Evolutionary conservation across 2,329 filamentous ascomycete genomes (phyloP), one percentile per base, ranked within the genome.

Genomic region (Alternaria longipes): DNA sequence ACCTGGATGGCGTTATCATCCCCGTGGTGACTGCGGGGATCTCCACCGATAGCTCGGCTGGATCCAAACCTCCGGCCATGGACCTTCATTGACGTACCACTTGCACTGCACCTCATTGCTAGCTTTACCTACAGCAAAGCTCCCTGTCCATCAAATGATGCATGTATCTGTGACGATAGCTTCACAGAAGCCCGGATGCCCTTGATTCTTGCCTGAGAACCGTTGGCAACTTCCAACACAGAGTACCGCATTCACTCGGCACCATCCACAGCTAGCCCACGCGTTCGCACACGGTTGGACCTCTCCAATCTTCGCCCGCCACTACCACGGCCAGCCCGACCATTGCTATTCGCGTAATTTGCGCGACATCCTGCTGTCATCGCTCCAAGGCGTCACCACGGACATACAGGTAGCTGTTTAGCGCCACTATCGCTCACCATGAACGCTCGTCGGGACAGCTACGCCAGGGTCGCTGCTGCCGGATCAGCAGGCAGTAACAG

Each of bases 391-490:
- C 46, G 41, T 49, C 54, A 28, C 34, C 40, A 18, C 54, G 32
- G 40, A 42, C 83, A 86, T 59, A 85, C 84, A 56, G 85, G 85
- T 20, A 51, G 47, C 53, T 45, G 34, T 47, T 49, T 18, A 36
- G 30, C 49, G 51, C 53, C 54, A 59, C 57, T 41, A 45, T 52
- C 56, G 36, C 54, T 41, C 46, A 47, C 44, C 38, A 66, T 67
- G 54, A 70, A 63, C 22, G 59, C 63, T 55, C 63, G 63, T 18
- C 50, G 63, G 24, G 63, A 64, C 45, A 68, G 86, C 66, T 85
- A 85, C 42, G 89, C 87, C 53, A 89, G 89, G 79, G 86, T 87
- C 69, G 88, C 86, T 26, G 85, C 85, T 54, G 86, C 86, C 18
- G 40, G 40, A 40, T 82, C 81, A 67, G 65, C 68, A 56, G 70